Evolutionary conservation across 2,329 filamentous ascomycete genomes (phyloP).

Genomic region (Plenodomus biglobosus): DNA sequence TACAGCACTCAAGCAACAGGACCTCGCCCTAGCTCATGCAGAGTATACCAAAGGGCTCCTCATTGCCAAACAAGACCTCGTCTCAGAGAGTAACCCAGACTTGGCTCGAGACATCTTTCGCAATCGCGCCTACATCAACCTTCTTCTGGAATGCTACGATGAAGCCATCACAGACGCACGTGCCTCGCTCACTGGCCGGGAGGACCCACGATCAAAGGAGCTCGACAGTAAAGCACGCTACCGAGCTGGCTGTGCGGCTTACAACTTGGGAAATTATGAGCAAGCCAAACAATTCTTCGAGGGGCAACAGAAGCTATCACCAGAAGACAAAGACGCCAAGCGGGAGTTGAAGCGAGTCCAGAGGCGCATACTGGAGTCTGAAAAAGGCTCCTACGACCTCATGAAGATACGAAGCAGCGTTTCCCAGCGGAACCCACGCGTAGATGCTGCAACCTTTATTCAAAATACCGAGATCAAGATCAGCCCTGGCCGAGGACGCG

Average conservation of each 20-base stretch:
- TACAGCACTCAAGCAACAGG: slow-evolving; percentile 36
- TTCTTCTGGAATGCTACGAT: slow-evolving; percentile 32
- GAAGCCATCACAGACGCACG: slow-evolving; percentile 36
- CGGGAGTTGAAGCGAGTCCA: slow-evolving; percentile 22
- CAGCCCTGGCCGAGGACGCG: slow-evolving; percentile 49
- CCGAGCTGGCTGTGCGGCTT: slow-evolving; percentile 51
- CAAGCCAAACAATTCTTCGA: slow-evolving; percentile 43
- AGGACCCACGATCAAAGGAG: slow-evolving; percentile 30
- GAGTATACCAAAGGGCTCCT: slow-evolving; percentile 35
- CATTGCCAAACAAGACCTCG: slow-evolving; percentile 22
- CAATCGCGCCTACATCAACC: slow-evolving; percentile 39
- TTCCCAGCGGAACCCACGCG: slow-evolving; percentile 47
- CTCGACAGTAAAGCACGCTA: slow-evolving; percentile 50
- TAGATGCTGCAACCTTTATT: slow-evolving; percentile 55
- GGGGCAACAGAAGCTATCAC: slow-evolving; percentile 33
- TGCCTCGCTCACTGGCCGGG: slow-evolving; percentile 26
- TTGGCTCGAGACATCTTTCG: slow-evolving; percentile 39
- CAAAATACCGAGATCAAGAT: slow-evolving; percentile 47
- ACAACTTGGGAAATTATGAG: slow-evolving; percentile 46
- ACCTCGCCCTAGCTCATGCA: slow-evolving; percentile 42
- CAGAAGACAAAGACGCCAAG: slow-evolving; percentile 41
- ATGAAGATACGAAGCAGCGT: slow-evolving; percentile 37
- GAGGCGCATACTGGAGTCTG: slow-evolving; percentile 41
- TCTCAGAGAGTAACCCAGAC: slow-evolving; percentile 17
- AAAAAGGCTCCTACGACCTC: slow-evolving; percentile 44